Percentiles rank a stretch among this genome's conserved stretches.
These are phyloP conservation scores for Herpetomonas tarakana DNA, from an alignment of 208 protist genomes.

Conservation along the genomic window DNA sequence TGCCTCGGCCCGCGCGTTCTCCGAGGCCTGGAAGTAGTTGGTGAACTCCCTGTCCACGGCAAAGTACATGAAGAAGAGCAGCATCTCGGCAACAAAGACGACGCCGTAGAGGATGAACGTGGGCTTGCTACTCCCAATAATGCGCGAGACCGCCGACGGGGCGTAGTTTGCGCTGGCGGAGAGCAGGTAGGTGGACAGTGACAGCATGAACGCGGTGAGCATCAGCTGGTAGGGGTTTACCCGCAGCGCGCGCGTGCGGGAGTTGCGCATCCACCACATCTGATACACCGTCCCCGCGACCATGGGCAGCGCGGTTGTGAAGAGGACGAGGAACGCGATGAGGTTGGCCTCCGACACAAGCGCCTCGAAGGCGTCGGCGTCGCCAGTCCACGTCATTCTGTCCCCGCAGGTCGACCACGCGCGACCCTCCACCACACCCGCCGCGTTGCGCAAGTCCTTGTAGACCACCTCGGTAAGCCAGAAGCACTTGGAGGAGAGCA, in stretches of 20 bases:
- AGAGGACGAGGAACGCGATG: not conserved
- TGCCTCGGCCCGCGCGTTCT: not conserved
- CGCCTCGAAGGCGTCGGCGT: not conserved
- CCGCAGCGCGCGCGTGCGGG: constrained; percentile 16
- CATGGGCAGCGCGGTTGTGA: not conserved
- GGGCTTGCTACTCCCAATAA: not conserved
- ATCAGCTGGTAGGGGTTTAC: constrained; percentile 16
- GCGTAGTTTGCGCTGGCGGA: not conserved
- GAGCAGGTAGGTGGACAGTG: not conserved
- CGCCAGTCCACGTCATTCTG: not conserved
- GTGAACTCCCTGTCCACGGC: constrained; percentile 1
- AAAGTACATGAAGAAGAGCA: not conserved
- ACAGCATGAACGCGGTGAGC: constrained; percentile 8
- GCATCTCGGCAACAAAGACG: not conserved
- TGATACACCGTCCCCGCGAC: constrained; percentile 4
- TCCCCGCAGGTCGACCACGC: constrained; percentile 25
- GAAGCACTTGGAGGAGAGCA: not conserved
- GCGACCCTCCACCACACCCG: not conserved
- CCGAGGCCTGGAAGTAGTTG: not conserved
- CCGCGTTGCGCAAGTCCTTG: not conserved
- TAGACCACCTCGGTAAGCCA: constrained; percentile 11
- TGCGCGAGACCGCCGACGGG: not conserved
- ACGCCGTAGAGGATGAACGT: not conserved
- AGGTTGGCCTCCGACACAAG: not conserved
- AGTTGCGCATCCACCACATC: constrained; percentile 18